phyloP scores from a whole-genome alignment of 2,329 filamentous ascomycete species.

The Stagonosporopsis rhizophila region DNA sequence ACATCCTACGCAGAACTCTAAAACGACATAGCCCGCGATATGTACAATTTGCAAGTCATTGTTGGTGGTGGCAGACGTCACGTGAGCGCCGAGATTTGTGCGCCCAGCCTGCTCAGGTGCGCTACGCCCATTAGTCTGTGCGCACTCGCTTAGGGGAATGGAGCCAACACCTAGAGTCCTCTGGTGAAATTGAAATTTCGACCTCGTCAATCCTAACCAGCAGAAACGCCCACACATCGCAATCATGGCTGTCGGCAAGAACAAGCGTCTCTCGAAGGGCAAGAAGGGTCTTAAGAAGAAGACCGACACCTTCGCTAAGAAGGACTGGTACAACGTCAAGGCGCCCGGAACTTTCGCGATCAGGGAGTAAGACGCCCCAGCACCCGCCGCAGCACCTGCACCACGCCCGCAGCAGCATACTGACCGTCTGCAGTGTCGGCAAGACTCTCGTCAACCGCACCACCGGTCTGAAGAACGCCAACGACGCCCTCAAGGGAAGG shows the following conservation, averaged over 20 bases:
- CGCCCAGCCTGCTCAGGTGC: neutral
- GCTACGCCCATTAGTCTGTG: neutral
- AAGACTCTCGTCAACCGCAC: constrained; percentile 99
- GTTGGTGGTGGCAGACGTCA: neutral
- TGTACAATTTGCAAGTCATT: neutral
- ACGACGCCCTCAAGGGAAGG: constrained; percentile 97
- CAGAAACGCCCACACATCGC: constrained; percentile 54
- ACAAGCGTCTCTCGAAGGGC: constrained; percentile 99
- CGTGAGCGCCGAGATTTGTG: constrained; percentile 5
- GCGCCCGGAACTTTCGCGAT: constrained; percentile 94
- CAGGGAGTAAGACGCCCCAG: constrained; percentile 78
- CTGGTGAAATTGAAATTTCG: constrained; percentile 13
- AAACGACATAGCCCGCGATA: too few species aligned
- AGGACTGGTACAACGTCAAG: constrained; percentile 99
- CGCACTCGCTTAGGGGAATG: neutral
- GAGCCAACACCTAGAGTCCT: neutral
- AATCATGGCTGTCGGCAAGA: constrained; percentile 90
- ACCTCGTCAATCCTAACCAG: constrained; percentile 43
- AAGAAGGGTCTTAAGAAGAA: constrained; percentile 99
- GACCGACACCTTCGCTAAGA: constrained; percentile 97
- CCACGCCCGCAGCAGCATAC: constrained; percentile 19
- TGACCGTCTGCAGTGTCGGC: constrained; percentile 75
- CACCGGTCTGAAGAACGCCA: constrained; percentile 99
- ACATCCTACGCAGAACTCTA: too few species aligned
- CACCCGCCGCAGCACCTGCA: constrained; percentile 21